phyloP scores from a whole-genome alignment of 306 rosid species.

The Delonix regia region DNA sequence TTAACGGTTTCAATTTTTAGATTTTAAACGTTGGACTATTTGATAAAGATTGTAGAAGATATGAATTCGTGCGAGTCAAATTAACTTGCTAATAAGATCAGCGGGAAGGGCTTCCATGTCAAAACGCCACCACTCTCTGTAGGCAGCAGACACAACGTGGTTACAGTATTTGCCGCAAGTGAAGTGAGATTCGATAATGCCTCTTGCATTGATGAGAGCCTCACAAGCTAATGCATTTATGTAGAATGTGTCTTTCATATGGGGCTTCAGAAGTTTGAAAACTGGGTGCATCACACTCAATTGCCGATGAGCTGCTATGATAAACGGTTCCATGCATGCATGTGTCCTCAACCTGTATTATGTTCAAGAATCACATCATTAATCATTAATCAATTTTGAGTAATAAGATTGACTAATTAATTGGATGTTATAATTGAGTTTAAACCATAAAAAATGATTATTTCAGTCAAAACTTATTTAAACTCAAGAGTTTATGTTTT shows the following conservation, averaged over 20 bases:
- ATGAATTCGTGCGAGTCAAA: too few relatives aligned
- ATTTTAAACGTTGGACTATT: too few relatives aligned
- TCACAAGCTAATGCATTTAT: conserved; percentile 52
- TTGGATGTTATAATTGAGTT: too few relatives aligned
- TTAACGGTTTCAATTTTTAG: too few relatives aligned
- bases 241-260: conserved; percentile 44
- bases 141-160: conserved; percentile 42
- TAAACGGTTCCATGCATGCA: conserved; percentile 50
- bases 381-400: too few relatives aligned
- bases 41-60: too few relatives aligned
- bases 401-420: too few relatives aligned
- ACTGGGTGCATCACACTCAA: conserved; percentile 47
- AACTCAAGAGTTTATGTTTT: too few relatives aligned
- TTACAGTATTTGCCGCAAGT: conserved; percentile 34
- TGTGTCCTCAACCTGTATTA: conserved; percentile 49
- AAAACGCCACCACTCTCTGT: conserved; percentile 49
- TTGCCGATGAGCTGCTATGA: conserved; percentile 44
- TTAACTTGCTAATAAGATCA: conserved; percentile 47
- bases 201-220: conserved; percentile 47
- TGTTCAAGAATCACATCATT: background rate
- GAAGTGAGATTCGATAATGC: conserved; percentile 46
- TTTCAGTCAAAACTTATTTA: too few relatives aligned
- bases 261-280: conserved; percentile 49
- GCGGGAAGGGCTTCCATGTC: conserved; percentile 48
- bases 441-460: background rate